Evolutionary conservation across 1,284 basidiomycete species (phyloP).

Genomic region (Sphaerobolus stellatus): DNA sequence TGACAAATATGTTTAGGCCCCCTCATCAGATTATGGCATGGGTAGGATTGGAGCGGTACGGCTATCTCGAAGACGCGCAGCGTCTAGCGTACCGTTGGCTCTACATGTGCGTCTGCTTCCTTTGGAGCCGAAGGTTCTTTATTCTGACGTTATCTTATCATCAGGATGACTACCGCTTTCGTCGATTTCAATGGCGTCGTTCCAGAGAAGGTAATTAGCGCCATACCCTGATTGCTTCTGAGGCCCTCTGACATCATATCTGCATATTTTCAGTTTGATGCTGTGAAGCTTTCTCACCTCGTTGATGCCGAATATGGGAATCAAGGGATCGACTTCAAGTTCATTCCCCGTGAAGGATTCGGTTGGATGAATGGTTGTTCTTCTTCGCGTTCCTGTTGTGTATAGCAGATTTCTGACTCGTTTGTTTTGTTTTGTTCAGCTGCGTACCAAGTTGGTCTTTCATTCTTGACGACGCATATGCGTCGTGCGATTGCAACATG

Average conservation of each 20-base stretch:
- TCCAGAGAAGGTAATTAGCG: conserved; percentile 76
- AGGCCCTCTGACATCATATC: neutral
- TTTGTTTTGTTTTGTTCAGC: conserved; percentile 58
- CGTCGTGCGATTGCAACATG: conserved; percentile 91
- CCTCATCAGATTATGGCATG: conserved; percentile 97
- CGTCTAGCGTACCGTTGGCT: conserved; percentile 94
- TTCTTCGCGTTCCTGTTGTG: conserved; percentile 2
- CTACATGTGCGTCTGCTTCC: conserved; percentile 72
- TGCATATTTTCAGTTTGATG: conserved; percentile 71
- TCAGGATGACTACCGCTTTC: conserved; percentile 87
- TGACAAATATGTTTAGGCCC: conserved; percentile 57
- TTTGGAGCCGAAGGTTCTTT: neutral
- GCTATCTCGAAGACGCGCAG: conserved; percentile 91
- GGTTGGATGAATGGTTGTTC: conserved; percentile 89
- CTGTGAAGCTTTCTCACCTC: conserved; percentile 90
- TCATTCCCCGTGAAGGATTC: conserved; percentile 95
- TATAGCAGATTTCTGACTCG: conserved; percentile 4
- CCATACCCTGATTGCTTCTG: neutral
- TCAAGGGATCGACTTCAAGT: conserved; percentile 96
- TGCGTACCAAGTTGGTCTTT: conserved; percentile 90
- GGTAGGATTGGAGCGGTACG: conserved; percentile 96
- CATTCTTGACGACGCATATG: conserved; percentile 94
- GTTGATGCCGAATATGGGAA: conserved; percentile 99
- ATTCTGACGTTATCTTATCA: conserved; percentile 4
- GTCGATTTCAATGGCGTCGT: conserved; percentile 98